Evolutionary conservation across 257 asterid genomes (phyloP).

Genomic region (Solanum okadae): DNA sequence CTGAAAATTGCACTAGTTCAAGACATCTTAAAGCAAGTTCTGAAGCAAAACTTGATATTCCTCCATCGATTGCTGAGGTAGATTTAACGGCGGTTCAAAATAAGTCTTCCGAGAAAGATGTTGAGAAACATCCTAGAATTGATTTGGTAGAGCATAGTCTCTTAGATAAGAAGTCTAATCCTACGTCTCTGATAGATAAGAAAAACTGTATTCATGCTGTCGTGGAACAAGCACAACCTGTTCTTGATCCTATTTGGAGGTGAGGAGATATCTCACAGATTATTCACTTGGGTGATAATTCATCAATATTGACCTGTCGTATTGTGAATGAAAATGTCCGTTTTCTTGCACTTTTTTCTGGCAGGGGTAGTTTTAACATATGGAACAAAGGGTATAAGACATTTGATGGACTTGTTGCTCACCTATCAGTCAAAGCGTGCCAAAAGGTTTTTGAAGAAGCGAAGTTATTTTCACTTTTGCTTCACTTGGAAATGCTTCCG

Average conservation of each 20-base stretch:
- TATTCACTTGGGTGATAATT: background rate
- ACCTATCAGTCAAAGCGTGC: slow-evolving; percentile 37
- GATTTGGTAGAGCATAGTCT: background rate
- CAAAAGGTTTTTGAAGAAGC: slow-evolving; percentile 34
- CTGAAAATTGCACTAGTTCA: background rate
- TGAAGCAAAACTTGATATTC: background rate
- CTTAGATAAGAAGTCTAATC: background rate
- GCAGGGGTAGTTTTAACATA: slow-evolving; percentile 53
- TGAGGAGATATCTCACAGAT: slow-evolving; percentile 8
- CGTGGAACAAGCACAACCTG: slow-evolving; percentile 14
- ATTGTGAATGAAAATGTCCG: background rate
- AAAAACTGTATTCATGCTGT: background rate
- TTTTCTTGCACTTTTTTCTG: background rate
- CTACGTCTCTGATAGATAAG: background rate
- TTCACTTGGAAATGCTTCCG: slow-evolving; percentile 55
- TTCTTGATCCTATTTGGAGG: slow-evolving; percentile 54
- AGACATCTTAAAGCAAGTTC: background rate
- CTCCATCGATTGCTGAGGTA: background rate
- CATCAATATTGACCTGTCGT: background rate
- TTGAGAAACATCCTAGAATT: background rate
- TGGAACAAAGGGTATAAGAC: slow-evolving; percentile 11
- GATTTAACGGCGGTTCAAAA: background rate
- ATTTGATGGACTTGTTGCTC: slow-evolving; percentile 44
- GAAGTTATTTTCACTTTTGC: slow-evolving; percentile 26
- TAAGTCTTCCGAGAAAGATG: background rate